These are phyloP conservation scores for Jacaranda mimosifolia DNA, from an alignment of 257 asterid species.

Conservation along the genomic window DNA sequence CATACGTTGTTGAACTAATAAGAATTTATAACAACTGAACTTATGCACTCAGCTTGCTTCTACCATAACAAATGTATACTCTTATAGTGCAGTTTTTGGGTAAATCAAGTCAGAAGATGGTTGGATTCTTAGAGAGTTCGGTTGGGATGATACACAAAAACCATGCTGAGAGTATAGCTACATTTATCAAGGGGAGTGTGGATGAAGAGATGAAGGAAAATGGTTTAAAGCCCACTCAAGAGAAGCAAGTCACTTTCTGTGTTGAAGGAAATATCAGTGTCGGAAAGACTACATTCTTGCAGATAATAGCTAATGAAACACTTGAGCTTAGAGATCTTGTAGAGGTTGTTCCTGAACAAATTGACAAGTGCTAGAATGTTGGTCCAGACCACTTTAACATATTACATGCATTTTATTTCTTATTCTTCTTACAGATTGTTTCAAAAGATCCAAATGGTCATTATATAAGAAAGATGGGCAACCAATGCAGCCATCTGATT, in stretches of 20 bases:
- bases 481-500: too few relatives aligned
- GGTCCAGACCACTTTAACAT: slow-evolving; percentile 83
- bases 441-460: too few relatives aligned
- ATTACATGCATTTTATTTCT: slow-evolving; percentile 87
- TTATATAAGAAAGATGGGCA: slow-evolving; percentile 65
- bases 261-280: slow-evolving; percentile 94
- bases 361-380: slow-evolving; percentile 88
- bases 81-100: slow-evolving; percentile 67
- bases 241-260: slow-evolving; percentile 75
- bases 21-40: neutral
- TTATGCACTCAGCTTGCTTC: slow-evolving; percentile 3
- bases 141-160: slow-evolving; percentile 83
- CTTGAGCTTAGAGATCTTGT: slow-evolving; percentile 89
- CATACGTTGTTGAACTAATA: neutral
- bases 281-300: slow-evolving; percentile 81
- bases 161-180: slow-evolving; percentile 90
- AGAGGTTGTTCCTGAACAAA: slow-evolving; percentile 87
- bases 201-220: slow-evolving; percentile 18
- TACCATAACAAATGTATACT: neutral
- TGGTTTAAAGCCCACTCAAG: slow-evolving; percentile 45
- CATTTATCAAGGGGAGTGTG: slow-evolving; percentile 77
- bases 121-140: slow-evolving; percentile 78
- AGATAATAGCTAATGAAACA: slow-evolving; percentile 89
- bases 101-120: slow-evolving; percentile 72
- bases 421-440: too few relatives aligned